These are phyloP conservation scores for Aphanocladium album DNA, from an alignment of 2,329 filamentous ascomycete species.

Conservation along the genomic window DNA sequence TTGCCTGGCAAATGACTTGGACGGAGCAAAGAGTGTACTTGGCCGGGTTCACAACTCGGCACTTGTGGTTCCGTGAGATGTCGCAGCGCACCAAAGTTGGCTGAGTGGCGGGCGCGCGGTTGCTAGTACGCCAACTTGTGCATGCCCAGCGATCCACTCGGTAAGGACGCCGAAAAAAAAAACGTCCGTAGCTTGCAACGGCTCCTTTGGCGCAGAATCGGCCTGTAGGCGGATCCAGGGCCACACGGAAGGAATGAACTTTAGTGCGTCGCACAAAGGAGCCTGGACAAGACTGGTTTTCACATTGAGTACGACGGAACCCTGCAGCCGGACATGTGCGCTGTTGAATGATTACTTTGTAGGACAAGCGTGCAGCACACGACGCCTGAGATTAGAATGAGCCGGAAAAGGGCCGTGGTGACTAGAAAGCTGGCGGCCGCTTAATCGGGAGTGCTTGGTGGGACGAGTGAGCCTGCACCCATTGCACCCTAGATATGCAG, in stretches of 20 bases:
- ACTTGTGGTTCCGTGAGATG: background rate
- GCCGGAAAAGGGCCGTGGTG: conserved; percentile 6
- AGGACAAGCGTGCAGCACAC: background rate
- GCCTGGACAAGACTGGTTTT: background rate
- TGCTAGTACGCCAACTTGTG: background rate
- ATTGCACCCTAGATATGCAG: background rate
- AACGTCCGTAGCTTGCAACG: background rate
- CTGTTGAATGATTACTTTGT: background rate
- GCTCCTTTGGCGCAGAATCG: background rate
- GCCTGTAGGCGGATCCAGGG: background rate
- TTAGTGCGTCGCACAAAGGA: background rate
- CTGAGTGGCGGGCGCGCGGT: background rate
- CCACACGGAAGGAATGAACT: background rate
- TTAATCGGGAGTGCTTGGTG: background rate
- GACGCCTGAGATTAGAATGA: background rate
- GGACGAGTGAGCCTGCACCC: background rate
- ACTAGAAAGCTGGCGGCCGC: background rate
- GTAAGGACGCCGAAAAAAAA: conserved; percentile 3
- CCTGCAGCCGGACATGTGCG: background rate
- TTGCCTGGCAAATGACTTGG: background rate
- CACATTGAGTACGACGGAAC: background rate
- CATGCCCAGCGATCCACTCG: background rate
- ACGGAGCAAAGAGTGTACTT: background rate
- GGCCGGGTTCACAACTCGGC: background rate
- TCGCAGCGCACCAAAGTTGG: background rate